Base-by-base conservation (phyloP, 2,329 filamentous ascomycete species). In the Cadophora malorum region DNA sequence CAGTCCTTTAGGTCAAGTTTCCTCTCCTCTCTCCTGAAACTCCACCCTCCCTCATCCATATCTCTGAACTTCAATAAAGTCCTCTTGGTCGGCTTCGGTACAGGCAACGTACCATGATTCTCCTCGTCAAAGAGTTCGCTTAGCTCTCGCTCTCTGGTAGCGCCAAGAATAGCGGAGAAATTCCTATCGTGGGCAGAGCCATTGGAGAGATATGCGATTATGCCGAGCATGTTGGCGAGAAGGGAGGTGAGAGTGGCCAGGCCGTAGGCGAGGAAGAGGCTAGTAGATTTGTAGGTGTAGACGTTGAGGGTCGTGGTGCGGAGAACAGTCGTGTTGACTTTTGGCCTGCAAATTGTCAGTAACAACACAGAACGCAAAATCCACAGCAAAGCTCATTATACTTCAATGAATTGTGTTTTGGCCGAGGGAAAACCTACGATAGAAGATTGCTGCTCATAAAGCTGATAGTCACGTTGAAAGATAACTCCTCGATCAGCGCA, bases 121-220 rank as follows among this genome's bases (percentile, higher is more conserved):
- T 68, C 56, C 10, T 64, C 65, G 14, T 38, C 41, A 19, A 67
- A 66, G 7, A 71, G 21, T 10, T 56, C 63, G 25, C 63, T 56
- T 6, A 73, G 63, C 19, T 53, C 45, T 7, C 35, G 16, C 21
- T 72, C 69, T 19, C 73, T 60, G 1, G 72, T 74, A 0, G 67
- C 66, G 5, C 62, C 67, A 0, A 74, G 8, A 7, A 74, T 68
- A 0, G 73, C 67, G 5, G 72, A 73, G 67, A 74, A 74, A 16
- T 45, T 52, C 31, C 66, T 73, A 19, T 67, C 69, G 53, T 74
- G 70, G 0, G 66, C 50, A 12, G 67, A 64, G 1, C 68, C 68
- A 25, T 74, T 75, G 7, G 50, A 31, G 10, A 38, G 25, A 49
- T 74, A 72, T 0, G 73, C 68, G 16, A 64, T 70, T 28, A 64